Percentiles rank a stretch among this genome's conserved stretches.
These are phyloP conservation scores for Allantophomopsis lycopodina DNA, from an alignment of 2,329 filamentous ascomycete species.

Conservation along the genomic window DNA sequence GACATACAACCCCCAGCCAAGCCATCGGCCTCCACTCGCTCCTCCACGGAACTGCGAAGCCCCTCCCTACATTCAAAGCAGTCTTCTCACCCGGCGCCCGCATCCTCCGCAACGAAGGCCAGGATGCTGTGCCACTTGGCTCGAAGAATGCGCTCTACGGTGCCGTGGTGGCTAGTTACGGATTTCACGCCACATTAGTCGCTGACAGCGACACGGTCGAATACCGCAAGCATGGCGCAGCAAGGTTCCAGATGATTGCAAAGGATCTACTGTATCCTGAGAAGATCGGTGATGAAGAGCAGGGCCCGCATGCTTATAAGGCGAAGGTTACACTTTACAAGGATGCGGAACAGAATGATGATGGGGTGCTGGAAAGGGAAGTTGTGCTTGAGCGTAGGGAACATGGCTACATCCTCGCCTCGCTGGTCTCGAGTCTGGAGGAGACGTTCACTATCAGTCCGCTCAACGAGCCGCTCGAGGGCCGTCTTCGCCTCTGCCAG, in stretches of 20 bases:
- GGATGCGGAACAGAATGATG: background rate
- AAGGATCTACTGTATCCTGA: constrained; percentile 52
- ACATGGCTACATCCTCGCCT: constrained; percentile 67
- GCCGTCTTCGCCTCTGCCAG: constrained; percentile 55
- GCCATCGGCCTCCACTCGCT: constrained; percentile 41
- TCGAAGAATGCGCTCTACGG: constrained; percentile 38
- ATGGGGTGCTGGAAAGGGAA: constrained; percentile 11
- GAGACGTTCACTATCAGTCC: constrained; percentile 74
- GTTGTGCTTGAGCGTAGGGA: constrained; percentile 23
- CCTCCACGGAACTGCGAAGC: constrained; percentile 36
- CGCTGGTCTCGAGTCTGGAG: constrained; percentile 71
- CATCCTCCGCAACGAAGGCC: constrained; percentile 16
- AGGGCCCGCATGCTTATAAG: constrained; percentile 38
- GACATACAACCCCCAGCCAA: constrained; percentile 23
- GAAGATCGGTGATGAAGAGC: constrained; percentile 18
- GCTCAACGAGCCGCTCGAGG: constrained; percentile 53
- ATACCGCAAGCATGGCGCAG: constrained; percentile 63
- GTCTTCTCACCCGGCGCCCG: constrained; percentile 40
- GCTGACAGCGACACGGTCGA: constrained; percentile 79
- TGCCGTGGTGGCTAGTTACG: constrained; percentile 80
- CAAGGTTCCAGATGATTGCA: constrained; percentile 77
- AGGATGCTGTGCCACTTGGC: constrained; percentile 20
- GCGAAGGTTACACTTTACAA: constrained; percentile 29
- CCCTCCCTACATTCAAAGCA: constrained; percentile 49
- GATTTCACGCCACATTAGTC: constrained; percentile 77